Evolutionary conservation across 805 yeast species (phyloP).

Genomic region (Gaillardinia entomophila): DNA sequence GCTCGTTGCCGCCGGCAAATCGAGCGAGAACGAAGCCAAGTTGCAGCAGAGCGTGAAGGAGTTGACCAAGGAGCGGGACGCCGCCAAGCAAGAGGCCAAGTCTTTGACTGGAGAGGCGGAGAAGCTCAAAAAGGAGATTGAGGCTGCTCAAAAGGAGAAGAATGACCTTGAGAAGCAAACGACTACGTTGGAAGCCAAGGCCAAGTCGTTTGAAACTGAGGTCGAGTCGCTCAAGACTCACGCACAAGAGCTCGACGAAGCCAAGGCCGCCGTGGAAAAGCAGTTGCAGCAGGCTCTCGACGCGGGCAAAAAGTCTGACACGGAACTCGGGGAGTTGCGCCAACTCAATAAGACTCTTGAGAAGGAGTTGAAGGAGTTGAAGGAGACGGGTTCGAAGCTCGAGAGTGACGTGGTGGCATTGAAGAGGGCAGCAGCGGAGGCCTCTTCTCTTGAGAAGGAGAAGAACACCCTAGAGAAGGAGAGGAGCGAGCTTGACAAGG

Average conservation of each 20-base stretch:
- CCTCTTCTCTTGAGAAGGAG: neutral
- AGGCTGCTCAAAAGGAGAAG: conserved; percentile 1
- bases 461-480: conserved; percentile 1
- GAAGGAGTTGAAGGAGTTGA: neutral
- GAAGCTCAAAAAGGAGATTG: conserved; percentile 5
- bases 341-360: neutral
- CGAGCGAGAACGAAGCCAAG: neutral
- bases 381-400: neutral
- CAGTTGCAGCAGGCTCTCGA: no score
- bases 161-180: neutral
- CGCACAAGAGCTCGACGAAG: no score
- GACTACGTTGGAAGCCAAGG: no score
- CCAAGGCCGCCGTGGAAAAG: no score
- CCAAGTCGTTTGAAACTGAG: no score
- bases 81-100: no score
- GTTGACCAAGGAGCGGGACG: conserved; percentile 1
- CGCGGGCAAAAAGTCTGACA: no score
- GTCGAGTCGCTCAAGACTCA: no score
- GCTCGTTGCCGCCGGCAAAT: no score
- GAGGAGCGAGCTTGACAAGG: conserved; percentile 2
- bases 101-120: conserved; percentile 5
- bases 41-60: conserved; percentile 1
- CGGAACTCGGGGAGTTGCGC: neutral
- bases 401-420: no score
- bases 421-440: neutral